These are phyloP conservation scores for Cordyceps cateniannulata DNA, from an alignment of 2,329 filamentous ascomycete genomes.

Conservation along the genomic window DNA sequence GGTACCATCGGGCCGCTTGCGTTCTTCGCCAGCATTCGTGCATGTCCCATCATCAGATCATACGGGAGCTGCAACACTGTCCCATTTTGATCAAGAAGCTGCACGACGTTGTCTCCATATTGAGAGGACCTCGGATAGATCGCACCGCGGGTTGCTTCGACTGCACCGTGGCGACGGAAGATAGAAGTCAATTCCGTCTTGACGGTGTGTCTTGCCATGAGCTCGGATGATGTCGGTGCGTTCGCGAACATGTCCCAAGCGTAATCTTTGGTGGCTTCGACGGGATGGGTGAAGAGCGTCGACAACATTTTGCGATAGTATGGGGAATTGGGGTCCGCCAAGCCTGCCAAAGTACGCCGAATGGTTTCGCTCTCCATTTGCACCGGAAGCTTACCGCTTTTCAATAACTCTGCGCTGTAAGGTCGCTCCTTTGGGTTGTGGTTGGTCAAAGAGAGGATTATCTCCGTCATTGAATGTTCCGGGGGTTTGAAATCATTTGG, in stretches of 20 bases:
- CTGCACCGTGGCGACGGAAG: conserved; percentile 82
- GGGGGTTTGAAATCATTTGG: conserved; percentile 65
- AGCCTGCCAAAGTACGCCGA: conserved; percentile 69
- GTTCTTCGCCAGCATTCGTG: conserved; percentile 72
- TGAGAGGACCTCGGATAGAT: conserved; percentile 78
- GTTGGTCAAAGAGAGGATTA: conserved; percentile 72
- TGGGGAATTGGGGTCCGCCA: conserved; percentile 76
- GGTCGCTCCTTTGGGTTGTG: conserved; percentile 80
- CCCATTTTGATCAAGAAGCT: conserved; percentile 74
- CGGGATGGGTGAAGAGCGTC: conserved; percentile 71
- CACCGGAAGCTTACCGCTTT: conserved; percentile 79
- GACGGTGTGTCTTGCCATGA: conserved; percentile 66
- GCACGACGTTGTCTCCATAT: conserved; percentile 67
- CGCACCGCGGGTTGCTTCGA: conserved; percentile 68
- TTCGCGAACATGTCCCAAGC: conserved; percentile 65
- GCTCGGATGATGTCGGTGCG: conserved; percentile 48
- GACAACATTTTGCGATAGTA: conserved; percentile 87
- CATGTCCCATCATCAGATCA: conserved; percentile 84
- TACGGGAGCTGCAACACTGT: conserved; percentile 92
- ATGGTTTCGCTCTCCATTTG: conserved; percentile 92
- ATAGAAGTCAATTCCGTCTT: conserved; percentile 69
- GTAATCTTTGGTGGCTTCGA: conserved; percentile 74
- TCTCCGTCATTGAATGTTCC: conserved; percentile 68
- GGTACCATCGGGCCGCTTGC: conserved; percentile 54
- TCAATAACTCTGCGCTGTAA: conserved; percentile 72